Conservation (phyloP, 2,329 filamentous ascomycete genomes). For the Fusarium chlamydosporum region DNA sequence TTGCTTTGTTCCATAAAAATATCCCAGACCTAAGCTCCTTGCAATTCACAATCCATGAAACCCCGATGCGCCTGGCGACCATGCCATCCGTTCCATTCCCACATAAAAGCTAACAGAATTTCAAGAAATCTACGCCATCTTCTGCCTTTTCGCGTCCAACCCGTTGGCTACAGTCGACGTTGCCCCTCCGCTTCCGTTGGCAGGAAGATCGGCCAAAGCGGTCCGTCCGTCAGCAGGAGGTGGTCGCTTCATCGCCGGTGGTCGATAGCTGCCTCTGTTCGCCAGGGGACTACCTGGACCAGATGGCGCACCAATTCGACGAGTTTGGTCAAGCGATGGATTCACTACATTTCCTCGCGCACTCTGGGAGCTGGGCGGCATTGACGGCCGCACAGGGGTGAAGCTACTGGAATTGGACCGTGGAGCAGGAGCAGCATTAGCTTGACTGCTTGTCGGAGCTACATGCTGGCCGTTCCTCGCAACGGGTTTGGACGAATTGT, state of each 20-base stretch:
- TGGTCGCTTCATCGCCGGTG: constrained; percentile 71
- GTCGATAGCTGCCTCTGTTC: constrained; percentile 71
- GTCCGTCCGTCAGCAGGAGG: constrained; percentile 57
- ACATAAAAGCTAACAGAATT: constrained; percentile 3
- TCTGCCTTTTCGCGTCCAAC: constrained; percentile 68
- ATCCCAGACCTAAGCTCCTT: constrained; percentile 45
- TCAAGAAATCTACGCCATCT: constrained; percentile 54
- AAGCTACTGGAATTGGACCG: constrained; percentile 49
- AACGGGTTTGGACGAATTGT: constrained; percentile 81
- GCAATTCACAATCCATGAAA: constrained; percentile 24
- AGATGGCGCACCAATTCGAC: constrained; percentile 72
- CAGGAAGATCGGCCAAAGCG: constrained; percentile 66
- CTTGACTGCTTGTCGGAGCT: constrained; percentile 56
- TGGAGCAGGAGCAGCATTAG: constrained; percentile 34
- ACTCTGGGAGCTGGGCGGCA: constrained; percentile 46
- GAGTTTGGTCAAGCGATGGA: constrained; percentile 66
- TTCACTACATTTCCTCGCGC: constrained; percentile 63
- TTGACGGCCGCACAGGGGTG: constrained; percentile 52
- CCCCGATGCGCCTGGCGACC: constrained; percentile 40
- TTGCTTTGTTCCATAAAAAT: constrained; percentile 29
- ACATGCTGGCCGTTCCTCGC: constrained; percentile 69
- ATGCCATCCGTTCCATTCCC: constrained; percentile 17
- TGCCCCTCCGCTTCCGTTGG: constrained; percentile 56
- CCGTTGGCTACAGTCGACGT: constrained; percentile 47
- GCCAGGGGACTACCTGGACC: constrained; percentile 68